Conservation (phyloP, 352 stramenopile species). For the Blastocystis sp. region DNA sequence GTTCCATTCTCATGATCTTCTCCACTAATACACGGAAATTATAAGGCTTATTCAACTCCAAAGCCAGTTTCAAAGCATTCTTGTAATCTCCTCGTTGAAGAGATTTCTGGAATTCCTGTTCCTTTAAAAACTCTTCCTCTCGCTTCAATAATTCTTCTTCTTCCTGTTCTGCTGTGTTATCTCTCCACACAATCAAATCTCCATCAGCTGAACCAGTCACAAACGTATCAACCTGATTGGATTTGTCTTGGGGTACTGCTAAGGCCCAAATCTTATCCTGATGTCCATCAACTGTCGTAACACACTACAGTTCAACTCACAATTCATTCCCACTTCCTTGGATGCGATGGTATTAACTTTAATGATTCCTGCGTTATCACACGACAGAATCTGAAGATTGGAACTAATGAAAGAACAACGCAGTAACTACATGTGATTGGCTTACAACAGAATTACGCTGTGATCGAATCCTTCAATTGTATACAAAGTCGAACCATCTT, state of each 20-base stretch:
- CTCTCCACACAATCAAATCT: constrained; percentile 83
- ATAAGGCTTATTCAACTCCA: constrained; percentile 84
- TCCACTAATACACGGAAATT: constrained; percentile 82
- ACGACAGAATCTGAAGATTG: constrained; percentile 85
- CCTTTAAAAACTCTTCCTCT: constrained; percentile 83
- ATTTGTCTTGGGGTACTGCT: constrained; percentile 74
- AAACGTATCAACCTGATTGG: constrained; percentile 73
- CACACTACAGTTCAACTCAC: constrained; percentile 69
- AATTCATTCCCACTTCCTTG: constrained; percentile 73
- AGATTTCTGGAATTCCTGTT: constrained; percentile 87
- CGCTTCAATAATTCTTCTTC: constrained; percentile 73
- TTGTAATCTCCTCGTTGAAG: constrained; percentile 81
- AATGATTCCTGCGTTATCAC: constrained; percentile 86
- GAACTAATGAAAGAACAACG: constrained; percentile 79
- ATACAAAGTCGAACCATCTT: constrained; percentile 86
- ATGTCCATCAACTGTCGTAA: constrained; percentile 88
- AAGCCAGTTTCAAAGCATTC: constrained; percentile 75
- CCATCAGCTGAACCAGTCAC: constrained; percentile 86
- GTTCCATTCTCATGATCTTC: constrained; percentile 63
- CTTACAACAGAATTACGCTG: constrained; percentile 68
- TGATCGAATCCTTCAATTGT: constrained; percentile 84
- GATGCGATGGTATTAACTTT: constrained; percentile 95
- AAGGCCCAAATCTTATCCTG: constrained; percentile 93
- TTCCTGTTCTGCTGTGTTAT: constrained; percentile 84
- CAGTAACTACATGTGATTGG: constrained; percentile 68